These are phyloP conservation scores for Trifolium subterraneum DNA, from an alignment of 306 rosid genomes.

Conservation along the genomic window DNA sequence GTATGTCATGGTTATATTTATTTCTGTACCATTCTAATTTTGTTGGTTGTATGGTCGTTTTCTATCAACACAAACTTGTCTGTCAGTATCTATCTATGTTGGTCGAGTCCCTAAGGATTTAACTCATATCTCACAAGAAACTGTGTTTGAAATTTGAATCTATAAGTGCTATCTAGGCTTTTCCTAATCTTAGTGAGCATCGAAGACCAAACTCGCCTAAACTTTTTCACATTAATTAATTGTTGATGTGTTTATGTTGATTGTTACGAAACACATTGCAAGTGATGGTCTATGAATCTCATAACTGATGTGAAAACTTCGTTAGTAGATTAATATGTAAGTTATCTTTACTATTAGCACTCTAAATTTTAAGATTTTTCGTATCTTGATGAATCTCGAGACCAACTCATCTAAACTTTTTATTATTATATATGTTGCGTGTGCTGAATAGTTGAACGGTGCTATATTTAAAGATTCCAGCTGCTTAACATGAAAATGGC, in stretches of 20 bases:
- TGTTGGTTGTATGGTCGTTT: conserved; percentile 53
- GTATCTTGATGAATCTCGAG: too few species aligned
- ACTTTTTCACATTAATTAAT: too few species aligned
- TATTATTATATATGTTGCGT: conserved; percentile 22
- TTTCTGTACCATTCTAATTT: conserved; percentile 42
- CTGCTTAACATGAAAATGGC: conserved; percentile 33
- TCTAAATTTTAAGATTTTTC: too few species aligned
- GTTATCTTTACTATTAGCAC: too few species aligned
- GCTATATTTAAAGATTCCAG: conserved; percentile 44
- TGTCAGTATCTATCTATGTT: conserved; percentile 29
- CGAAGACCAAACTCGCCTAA: too few species aligned
- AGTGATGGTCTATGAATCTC: too few species aligned
- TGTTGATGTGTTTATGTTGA: too few species aligned
- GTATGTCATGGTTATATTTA: conserved; percentile 62
- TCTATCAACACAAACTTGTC: conserved; percentile 42
- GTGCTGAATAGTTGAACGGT: conserved; percentile 38
- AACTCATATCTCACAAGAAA: neutral
- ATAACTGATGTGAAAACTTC: too few species aligned
- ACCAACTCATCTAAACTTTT: neutral
- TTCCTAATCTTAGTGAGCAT: too few species aligned
- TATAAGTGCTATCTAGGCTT: neutral
- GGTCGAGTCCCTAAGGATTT: neutral
- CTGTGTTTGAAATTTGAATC: neutral
- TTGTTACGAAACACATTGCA: too few species aligned
- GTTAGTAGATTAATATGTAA: too few species aligned